phyloP scores from a whole-genome alignment of 768 basidiomycete species.

The Antrodiella citrinella region DNA sequence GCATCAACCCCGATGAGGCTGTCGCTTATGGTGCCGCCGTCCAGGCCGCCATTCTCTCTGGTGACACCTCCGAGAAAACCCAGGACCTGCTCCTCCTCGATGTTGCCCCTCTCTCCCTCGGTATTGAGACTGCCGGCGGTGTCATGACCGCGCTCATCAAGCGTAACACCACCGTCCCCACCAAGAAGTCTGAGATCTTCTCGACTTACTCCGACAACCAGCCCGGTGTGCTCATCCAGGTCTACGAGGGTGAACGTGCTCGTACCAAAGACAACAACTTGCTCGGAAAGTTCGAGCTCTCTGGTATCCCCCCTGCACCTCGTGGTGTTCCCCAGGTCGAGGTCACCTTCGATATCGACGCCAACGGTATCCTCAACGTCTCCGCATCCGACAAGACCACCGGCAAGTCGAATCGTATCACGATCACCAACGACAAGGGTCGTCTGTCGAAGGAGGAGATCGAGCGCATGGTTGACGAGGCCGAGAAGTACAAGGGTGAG shows the following conservation, averaged over 20 bases:
- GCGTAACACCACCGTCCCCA: slow-evolving; percentile 97
- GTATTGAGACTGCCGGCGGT: slow-evolving; percentile 99
- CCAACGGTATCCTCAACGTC: slow-evolving; percentile 94
- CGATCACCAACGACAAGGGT: slow-evolving; percentile 95
- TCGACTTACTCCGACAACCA: slow-evolving; percentile 99
- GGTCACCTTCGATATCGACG: slow-evolving; percentile 97
- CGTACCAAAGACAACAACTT: slow-evolving; percentile 98
- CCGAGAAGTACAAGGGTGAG: slow-evolving; percentile 84
- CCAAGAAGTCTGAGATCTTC: slow-evolving; percentile 98
- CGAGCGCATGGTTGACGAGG: slow-evolving; percentile 93
- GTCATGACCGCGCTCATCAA: slow-evolving; percentile 99
- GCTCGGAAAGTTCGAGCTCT: slow-evolving; percentile 97
- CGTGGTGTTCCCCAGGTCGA: slow-evolving; percentile 97
- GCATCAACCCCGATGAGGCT: slow-evolving; percentile 99
- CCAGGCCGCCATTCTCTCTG: slow-evolving; percentile 95
- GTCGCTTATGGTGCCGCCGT: slow-evolving; percentile 99
- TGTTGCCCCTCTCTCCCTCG: slow-evolving; percentile 81
- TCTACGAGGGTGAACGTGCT: slow-evolving; percentile 97
- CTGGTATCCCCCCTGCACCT: slow-evolving; percentile 92
- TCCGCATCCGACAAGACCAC: slow-evolving; percentile 95
- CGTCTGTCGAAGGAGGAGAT: slow-evolving; percentile 97
- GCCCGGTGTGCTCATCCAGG: slow-evolving; percentile 96
- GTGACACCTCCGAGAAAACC: slow-evolving; percentile 97
- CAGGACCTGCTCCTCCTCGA: slow-evolving; percentile 95
- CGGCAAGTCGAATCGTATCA: slow-evolving; percentile 90